Conservation (phyloP, 495 filamentous ascomycete species). For the Paragyromitra xinjiangensis region DNA sequence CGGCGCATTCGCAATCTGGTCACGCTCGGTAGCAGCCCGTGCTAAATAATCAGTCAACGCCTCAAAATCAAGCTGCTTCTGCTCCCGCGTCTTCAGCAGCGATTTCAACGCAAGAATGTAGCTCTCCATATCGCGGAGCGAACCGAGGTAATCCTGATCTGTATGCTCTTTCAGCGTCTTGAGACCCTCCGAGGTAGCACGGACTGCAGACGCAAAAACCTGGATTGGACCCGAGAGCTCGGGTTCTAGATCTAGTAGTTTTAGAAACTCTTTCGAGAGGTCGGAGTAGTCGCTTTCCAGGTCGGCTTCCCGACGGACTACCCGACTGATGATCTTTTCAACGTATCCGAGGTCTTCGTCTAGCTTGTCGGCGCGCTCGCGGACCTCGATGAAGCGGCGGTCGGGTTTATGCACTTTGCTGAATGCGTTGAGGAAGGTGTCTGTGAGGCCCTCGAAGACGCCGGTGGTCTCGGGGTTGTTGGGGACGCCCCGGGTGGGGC, state of each 20-base stretch:
- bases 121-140: conserved; percentile 89
- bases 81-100: conserved; percentile 90
- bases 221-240: conserved; percentile 82
- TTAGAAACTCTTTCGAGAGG: conserved; percentile 90
- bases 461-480: conserved; percentile 63
- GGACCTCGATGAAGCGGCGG: conserved; percentile 90
- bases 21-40: conserved; percentile 87
- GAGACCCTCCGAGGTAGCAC: conserved; percentile 74
- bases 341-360: conserved; percentile 93
- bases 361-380: conserved; percentile 91
- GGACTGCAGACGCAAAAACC: conserved; percentile 83
- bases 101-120: conserved; percentile 85
- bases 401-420: conserved; percentile 95
- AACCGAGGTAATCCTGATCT: conserved; percentile 93
- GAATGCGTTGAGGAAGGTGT: conserved; percentile 97
- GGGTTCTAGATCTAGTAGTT: conserved; percentile 86
- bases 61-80: conserved; percentile 98
- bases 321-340: conserved; percentile 89
- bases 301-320: conserved; percentile 86
- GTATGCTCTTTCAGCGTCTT: conserved; percentile 79
- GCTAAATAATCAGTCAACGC: conserved; percentile 93
- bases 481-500: conserved; percentile 67
- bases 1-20: conserved; percentile 76
- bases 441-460: conserved; percentile 91
- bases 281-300: conserved; percentile 89